Conservation (phyloP, 805 yeast genomes). For the Wickerhamiella dianesei region DNA sequence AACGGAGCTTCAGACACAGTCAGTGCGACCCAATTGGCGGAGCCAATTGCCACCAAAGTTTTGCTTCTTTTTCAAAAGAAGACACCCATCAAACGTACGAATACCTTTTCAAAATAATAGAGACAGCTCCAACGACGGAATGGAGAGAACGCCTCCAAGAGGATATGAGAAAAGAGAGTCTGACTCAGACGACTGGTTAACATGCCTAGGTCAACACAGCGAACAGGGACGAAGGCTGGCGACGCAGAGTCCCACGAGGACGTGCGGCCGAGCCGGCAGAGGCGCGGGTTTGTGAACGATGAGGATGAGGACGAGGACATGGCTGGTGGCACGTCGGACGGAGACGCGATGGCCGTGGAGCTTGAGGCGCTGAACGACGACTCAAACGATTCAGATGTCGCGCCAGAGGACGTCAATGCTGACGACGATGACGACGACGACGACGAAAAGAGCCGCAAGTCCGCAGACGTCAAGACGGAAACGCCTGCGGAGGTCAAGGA, state of each 20-base stretch:
- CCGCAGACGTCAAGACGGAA: conserved; percentile 7
- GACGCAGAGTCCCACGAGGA: too few species aligned
- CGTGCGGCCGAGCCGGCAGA: neutral
- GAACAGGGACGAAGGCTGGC: too few species aligned
- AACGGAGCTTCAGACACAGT: too few species aligned
- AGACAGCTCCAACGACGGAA: too few species aligned
- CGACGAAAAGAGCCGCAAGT: conserved; percentile 4
- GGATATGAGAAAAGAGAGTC: neutral
- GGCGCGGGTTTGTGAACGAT: conserved; percentile 4
- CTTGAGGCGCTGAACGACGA: neutral
- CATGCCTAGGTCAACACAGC: too few species aligned
- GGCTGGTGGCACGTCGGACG: neutral
- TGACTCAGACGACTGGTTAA: too few species aligned
- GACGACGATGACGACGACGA: conserved; percentile 11
- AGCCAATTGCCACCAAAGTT: too few species aligned
- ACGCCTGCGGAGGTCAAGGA: conserved; percentile 3
- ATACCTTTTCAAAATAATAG: too few species aligned
- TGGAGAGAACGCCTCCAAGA: neutral
- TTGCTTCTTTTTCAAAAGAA: too few species aligned
- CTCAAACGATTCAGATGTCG: neutral
- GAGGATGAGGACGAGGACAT: conserved; percentile 4
- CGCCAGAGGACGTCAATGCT: conserved; percentile 7
- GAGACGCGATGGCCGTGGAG: neutral
- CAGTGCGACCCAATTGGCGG: too few species aligned
- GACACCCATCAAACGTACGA: too few species aligned